A percentile compares a stretch with the other conserved stretches of the same genome.
These are phyloP conservation scores for Zangia roseola DNA, from an alignment of 768 basidiomycete genomes.

Conservation along the genomic window DNA sequence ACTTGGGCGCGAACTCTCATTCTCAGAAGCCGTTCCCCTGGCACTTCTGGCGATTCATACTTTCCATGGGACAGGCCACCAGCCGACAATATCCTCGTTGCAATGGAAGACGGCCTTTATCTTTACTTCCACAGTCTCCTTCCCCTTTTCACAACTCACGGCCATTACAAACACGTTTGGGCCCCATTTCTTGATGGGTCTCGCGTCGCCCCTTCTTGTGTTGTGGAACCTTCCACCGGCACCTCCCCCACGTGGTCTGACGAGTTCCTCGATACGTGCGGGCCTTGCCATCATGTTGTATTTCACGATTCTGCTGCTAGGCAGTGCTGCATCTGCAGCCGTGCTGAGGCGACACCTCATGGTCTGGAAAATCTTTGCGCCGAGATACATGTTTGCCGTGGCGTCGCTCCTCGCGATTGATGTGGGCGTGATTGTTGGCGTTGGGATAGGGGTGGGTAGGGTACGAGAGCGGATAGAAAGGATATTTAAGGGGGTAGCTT, in stretches of 20 bases:
- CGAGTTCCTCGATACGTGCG: slow-evolving; percentile 46
- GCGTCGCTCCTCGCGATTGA: slow-evolving; percentile 70
- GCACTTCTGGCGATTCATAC: slow-evolving; percentile 72
- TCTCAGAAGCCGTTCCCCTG: slow-evolving; percentile 70
- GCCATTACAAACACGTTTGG: slow-evolving; percentile 79
- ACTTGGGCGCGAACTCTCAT: slow-evolving; percentile 41
- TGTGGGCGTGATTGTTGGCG: slow-evolving; percentile 39
- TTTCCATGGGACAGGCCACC: slow-evolving; percentile 92
- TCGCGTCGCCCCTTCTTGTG: slow-evolving; percentile 69
- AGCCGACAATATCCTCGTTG: slow-evolving; percentile 81
- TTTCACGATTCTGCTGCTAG: slow-evolving; percentile 60
- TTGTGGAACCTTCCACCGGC: slow-evolving; percentile 83
- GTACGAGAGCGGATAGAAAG: slow-evolving; percentile 21
- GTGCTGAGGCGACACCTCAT: slow-evolving; percentile 82
- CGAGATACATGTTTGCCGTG: slow-evolving; percentile 84
- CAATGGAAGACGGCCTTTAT: slow-evolving; percentile 97
- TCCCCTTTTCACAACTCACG: slow-evolving; percentile 72
- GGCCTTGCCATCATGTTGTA: slow-evolving; percentile 69
- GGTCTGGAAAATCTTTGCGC: slow-evolving; percentile 99
- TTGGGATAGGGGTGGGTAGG: slow-evolving; percentile 22
- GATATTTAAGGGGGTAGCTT: slow-evolving; percentile 18
- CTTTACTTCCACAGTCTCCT: slow-evolving; percentile 63
- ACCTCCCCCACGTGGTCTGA: slow-evolving; percentile 27
- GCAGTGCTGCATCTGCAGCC: slow-evolving; percentile 71
- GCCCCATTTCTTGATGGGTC: slow-evolving; percentile 60